Evolutionary conservation across 352 stramenopile genomes (phyloP).

Genomic region (Phytophthora sansomeana): DNA sequence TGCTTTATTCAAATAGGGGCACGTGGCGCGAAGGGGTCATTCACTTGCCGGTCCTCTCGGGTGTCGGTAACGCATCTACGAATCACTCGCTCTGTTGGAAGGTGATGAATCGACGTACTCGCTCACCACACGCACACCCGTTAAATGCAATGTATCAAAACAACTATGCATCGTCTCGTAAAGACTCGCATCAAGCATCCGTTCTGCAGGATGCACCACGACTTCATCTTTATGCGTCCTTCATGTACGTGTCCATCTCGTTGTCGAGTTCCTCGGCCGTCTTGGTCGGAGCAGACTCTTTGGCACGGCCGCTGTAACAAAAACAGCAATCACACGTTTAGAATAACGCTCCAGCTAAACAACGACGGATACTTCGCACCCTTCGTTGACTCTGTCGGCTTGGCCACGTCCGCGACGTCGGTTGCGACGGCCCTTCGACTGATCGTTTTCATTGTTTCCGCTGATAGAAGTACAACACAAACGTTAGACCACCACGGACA

Average conservation of each 20-base stretch:
- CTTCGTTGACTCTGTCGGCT: constrained; percentile 27
- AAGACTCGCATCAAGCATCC: constrained; percentile 21
- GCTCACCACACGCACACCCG: constrained; percentile 26
- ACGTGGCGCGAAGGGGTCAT: constrained; percentile 26
- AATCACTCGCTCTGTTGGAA: constrained; percentile 18
- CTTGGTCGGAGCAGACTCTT: constrained; percentile 48
- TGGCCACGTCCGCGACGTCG: constrained; percentile 50
- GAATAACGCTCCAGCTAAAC: constrained; percentile 1
- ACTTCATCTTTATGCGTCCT: constrained; percentile 62
- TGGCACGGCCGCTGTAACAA: constrained; percentile 40
- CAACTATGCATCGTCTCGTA: constrained; percentile 36
- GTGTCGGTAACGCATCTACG: constrained; percentile 13
- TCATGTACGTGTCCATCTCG: constrained; percentile 92
- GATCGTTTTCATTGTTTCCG: constrained; percentile 40
- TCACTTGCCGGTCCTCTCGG: constrained; percentile 11
- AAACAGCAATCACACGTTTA: constrained; percentile 13
- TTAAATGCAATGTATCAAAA: constrained; percentile 45
- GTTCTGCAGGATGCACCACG: constrained; percentile 20
- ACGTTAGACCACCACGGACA: constrained; percentile 9
- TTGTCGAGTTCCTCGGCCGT: constrained; percentile 76
- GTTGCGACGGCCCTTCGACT: constrained; percentile 52
- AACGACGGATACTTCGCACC: constrained; percentile 14
- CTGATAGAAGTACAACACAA: constrained; percentile 12
- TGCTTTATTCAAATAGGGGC: constrained; percentile 44
- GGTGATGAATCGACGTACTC: constrained; percentile 21